Base-by-base conservation (phyloP, 306 rosid species). In the Quercus parvula region DNA sequence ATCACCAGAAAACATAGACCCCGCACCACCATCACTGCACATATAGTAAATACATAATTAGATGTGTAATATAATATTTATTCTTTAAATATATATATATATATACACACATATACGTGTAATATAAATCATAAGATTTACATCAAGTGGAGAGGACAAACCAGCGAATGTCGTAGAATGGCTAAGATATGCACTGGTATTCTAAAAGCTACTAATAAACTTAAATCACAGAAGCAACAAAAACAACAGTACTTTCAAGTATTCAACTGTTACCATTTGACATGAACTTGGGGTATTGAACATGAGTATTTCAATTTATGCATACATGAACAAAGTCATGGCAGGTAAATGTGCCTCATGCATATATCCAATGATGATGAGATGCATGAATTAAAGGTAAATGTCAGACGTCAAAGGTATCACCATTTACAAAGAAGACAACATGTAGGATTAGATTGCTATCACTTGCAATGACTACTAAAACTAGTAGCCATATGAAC, bases 1-100 rank as follows among this genome's bases (percentile, higher is more conserved):
- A 84, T 88, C 93, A 61, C 92, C 92, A 59, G 93, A 83, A 80
- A 93, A 93, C 59, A 80, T 31, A 82, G 99, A 89, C 78, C 93
- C 90, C 27, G 57, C 87, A 61, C 82, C 94, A 78, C 81, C 89
- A 70, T 89, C 96, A 82, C 98, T 90, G 85, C 86, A 87, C 71
- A 77, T 72, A 76, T 84, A 84, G 78, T 74, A 82, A 70, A 59
- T 49, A 80, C 28, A 38, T 74, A 62, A 44, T 49, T 56, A 76
- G 68, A 41, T 41, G 46, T 8, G 46, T 8, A 41, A 41, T 6
- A 38, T 38, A 7, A 38, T 38, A 38, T 38, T 38, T 38, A 38
- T 38, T 38, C 44, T 38, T 35, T 0, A 5, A 35, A 38, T 1
- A 35, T 1, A 35, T 6, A 35, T 0, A 5, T 5, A 38, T 1